Percentiles rank a stretch among this genome's conserved stretches.
Conservation (phyloP, 768 basidiomycete genomes). For the Mycena belliarum region DNA sequence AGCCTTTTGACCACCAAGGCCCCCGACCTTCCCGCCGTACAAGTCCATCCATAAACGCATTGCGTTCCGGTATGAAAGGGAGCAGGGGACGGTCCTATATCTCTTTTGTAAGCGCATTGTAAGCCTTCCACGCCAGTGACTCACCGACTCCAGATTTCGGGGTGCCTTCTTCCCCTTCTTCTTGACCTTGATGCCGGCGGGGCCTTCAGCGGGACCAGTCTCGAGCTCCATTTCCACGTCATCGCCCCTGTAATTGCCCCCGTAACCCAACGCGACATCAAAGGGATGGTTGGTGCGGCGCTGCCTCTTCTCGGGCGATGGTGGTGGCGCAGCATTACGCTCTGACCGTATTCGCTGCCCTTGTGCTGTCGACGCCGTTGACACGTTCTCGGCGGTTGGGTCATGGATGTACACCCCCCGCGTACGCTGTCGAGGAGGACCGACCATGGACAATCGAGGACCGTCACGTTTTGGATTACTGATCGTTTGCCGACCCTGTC, state of each 20-base stretch:
- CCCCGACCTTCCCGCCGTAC: constrained; percentile 22
- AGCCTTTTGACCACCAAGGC: constrained; percentile 5
- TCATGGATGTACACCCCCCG: not conserved
- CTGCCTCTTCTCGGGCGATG: not conserved
- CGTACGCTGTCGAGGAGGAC: too few species aligned
- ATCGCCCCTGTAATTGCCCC: not conserved
- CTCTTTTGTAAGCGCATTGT: too few species aligned
- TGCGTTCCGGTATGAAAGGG: not conserved
- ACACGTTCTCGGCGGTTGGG: not conserved
- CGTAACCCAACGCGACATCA: not conserved
- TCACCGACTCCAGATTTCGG: not conserved
- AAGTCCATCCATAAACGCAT: constrained; percentile 14
- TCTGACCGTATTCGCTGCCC: not conserved
- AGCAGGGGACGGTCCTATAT: not conserved
- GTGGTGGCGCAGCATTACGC: not conserved
- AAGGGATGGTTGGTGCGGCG: not conserved
- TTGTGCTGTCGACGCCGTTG: not conserved
- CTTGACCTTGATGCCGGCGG: not conserved
- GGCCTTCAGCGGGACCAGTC: not conserved
- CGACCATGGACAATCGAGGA: too few species aligned
- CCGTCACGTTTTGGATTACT: too few species aligned
- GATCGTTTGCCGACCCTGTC: too few species aligned
- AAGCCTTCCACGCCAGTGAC: not conserved
- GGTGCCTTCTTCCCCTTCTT: not conserved
- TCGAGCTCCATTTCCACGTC: not conserved